Evolutionary conservation across 176 grass and related monocot genomes (phyloP).

Genomic region (Saccharum spontaneum): DNA sequence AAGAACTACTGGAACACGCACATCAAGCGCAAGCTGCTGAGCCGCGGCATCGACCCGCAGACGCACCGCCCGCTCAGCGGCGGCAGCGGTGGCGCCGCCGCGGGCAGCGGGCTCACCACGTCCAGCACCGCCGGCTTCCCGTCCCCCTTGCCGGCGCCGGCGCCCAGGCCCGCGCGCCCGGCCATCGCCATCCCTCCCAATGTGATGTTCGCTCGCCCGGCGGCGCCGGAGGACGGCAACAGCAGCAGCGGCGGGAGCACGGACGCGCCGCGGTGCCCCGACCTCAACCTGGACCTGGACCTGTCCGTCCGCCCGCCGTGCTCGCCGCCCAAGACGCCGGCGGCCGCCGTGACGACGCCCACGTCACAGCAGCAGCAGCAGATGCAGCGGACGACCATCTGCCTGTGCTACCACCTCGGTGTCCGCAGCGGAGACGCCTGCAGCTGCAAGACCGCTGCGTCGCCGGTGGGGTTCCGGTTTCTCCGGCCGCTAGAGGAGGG

Average conservation of each 20-base stretch:
- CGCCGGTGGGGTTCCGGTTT: slow-evolving; percentile 52
- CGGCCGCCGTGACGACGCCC: slow-evolving; percentile 23
- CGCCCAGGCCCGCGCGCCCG: not conserved
- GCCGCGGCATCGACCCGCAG: slow-evolving; percentile 81
- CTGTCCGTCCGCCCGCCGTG: slow-evolving; percentile 68
- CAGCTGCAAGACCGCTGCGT: slow-evolving; percentile 50
- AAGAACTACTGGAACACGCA: slow-evolving; percentile 99
- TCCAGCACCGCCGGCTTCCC: slow-evolving; percentile 19
- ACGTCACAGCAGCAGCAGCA: slow-evolving; percentile 37
- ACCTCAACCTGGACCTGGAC: slow-evolving; percentile 87
- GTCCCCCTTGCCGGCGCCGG: not conserved
- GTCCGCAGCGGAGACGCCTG: slow-evolving; percentile 53
- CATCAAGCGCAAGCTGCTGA: slow-evolving; percentile 85
- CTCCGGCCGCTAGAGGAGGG: slow-evolving; percentile 68
- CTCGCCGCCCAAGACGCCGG: slow-evolving; percentile 52
- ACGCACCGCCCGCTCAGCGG: slow-evolving; percentile 63
- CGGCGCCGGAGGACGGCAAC: slow-evolving; percentile 35
- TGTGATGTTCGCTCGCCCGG: slow-evolving; percentile 21
- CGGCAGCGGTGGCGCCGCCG: not conserved
- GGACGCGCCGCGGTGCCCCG: slow-evolving; percentile 68
- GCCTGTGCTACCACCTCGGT: slow-evolving; percentile 79
- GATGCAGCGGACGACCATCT: slow-evolving; percentile 17
- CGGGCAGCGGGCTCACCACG: slow-evolving; percentile 23
- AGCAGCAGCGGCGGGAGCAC: slow-evolving; percentile 69
- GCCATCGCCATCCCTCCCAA: slow-evolving; percentile 3